Evolutionary conservation across 805 yeast species (phyloP).

Genomic region (Spathaspora girioi): DNA sequence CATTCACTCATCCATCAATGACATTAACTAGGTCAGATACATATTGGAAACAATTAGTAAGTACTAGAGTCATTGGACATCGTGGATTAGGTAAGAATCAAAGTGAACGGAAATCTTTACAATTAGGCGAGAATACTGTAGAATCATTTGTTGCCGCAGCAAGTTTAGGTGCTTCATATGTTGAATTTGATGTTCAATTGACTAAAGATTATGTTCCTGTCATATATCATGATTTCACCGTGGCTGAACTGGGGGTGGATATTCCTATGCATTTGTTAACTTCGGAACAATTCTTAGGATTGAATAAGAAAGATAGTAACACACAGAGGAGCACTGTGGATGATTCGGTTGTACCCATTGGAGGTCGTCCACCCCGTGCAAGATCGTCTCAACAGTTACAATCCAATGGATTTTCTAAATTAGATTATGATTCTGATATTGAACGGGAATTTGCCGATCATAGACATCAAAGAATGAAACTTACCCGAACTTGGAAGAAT

Average conservation of each 20-base stretch:
- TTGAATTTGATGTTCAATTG: conserved; percentile 93
- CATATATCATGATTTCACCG: conserved; percentile 89
- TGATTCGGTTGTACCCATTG: neutral
- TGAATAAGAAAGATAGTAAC: conserved; percentile 26
- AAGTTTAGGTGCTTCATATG: conserved; percentile 92
- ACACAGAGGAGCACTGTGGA: neutral
- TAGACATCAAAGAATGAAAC: conserved; percentile 63
- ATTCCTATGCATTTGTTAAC: conserved; percentile 94
- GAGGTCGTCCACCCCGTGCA: conserved; percentile 24
- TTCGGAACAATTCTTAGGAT: conserved; percentile 76
- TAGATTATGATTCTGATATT: conserved; percentile 25
- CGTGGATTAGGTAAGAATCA: conserved; percentile 91
- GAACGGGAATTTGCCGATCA: conserved; percentile 38
- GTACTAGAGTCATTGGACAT: conserved; percentile 92
- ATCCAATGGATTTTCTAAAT: conserved; percentile 12
- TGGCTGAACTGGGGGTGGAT: conserved; percentile 94
- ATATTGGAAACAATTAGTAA: conserved; percentile 86
- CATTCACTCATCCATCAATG: conserved; percentile 71
- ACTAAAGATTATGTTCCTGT: conserved; percentile 92
- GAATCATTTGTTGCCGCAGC: conserved; percentile 96
- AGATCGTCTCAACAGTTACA: conserved; percentile 36
- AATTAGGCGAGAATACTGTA: conserved; percentile 91
- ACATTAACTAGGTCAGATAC: conserved; percentile 65
- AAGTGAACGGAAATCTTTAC: conserved; percentile 68
- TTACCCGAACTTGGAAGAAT: conserved; percentile 83